These are phyloP conservation scores for Suillus spraguei DNA, from an alignment of 768 basidiomycete species.

Conservation along the genomic window DNA sequence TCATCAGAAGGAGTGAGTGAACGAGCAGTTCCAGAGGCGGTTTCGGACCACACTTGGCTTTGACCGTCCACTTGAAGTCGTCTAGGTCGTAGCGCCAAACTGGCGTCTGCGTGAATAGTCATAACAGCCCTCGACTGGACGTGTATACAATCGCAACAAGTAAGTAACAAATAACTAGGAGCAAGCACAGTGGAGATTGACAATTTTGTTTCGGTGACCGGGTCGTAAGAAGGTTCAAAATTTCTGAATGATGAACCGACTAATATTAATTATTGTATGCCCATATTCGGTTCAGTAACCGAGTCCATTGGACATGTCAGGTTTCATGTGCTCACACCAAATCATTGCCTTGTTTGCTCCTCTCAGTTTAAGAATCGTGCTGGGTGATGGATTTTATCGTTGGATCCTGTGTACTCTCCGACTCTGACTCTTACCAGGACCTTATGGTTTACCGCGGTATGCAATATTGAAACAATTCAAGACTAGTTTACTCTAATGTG, in stretches of 20 bases:
- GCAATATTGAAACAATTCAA: background rate
- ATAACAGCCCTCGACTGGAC: slow-evolving; percentile 21
- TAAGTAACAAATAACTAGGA: background rate
- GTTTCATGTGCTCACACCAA: slow-evolving; percentile 1
- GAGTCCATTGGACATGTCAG: background rate
- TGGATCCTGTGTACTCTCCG: background rate
- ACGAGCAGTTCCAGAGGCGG: slow-evolving; percentile 54
- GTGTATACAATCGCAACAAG: slow-evolving; percentile 1
- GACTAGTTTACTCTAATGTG: background rate
- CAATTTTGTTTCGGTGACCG: background rate
- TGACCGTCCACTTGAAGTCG: slow-evolving; percentile 20
- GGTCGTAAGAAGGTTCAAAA: background rate
- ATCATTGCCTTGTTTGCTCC: background rate
- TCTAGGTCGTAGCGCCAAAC: slow-evolving; percentile 28
- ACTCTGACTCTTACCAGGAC: background rate
- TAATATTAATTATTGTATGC: background rate
- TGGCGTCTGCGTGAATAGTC: slow-evolving; percentile 12
- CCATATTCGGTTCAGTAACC: slow-evolving; percentile 13
- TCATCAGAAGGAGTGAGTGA: background rate
- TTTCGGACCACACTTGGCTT: slow-evolving; percentile 48
- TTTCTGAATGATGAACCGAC: slow-evolving; percentile 9
- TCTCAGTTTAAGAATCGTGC: background rate
- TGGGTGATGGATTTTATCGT: background rate
- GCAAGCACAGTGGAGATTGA: background rate
- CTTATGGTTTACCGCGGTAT: background rate